Percentiles rank a stretch among this genome's conserved stretches.
Conservation (phyloP, 305 asterid species). For the Lippia alba region DNA sequence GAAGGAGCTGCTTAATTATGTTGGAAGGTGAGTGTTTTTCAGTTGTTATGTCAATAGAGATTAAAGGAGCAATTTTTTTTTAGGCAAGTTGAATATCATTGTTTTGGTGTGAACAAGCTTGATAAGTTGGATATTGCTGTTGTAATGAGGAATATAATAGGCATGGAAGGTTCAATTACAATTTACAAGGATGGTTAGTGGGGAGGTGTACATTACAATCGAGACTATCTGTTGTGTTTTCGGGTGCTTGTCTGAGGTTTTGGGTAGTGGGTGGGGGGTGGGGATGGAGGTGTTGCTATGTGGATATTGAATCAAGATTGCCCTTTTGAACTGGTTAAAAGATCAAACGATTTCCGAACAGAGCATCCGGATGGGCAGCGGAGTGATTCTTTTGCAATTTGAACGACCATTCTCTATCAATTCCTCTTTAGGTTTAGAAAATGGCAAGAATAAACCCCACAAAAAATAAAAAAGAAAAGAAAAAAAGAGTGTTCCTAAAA, state of each 20-base stretch:
- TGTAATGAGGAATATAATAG: not conserved
- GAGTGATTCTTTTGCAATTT: not conserved
- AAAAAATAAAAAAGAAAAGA: constrained; percentile 20
- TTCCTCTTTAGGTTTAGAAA: constrained; percentile 33
- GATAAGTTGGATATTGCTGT: constrained; percentile 5
- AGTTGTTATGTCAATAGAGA: too few relatives aligned
- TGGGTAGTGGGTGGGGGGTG: not conserved
- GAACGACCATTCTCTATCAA: constrained; percentile 30
- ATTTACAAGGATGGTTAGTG: too few relatives aligned
- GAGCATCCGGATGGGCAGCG: not conserved
- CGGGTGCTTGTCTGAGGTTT: too few relatives aligned
- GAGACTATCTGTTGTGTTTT: too few relatives aligned
- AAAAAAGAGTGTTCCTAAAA: constrained; percentile 40
- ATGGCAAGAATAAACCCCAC: constrained; percentile 32
- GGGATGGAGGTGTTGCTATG: not conserved
- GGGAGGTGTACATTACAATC: too few relatives aligned
- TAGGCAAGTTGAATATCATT: too few relatives aligned
- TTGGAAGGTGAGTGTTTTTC: constrained; percentile 78
- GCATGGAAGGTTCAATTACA: not conserved
- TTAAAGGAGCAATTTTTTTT: too few relatives aligned
- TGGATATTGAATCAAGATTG: too few relatives aligned
- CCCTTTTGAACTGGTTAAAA: not conserved
- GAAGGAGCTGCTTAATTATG: constrained; percentile 92
- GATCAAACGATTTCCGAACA: not conserved
- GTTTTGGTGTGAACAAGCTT: not conserved